Percentiles rank a stretch among this genome's conserved stretches.
Evolutionary conservation across 805 yeast genomes (phyloP).

Genomic region (Wickerhamomyces bovis): DNA sequence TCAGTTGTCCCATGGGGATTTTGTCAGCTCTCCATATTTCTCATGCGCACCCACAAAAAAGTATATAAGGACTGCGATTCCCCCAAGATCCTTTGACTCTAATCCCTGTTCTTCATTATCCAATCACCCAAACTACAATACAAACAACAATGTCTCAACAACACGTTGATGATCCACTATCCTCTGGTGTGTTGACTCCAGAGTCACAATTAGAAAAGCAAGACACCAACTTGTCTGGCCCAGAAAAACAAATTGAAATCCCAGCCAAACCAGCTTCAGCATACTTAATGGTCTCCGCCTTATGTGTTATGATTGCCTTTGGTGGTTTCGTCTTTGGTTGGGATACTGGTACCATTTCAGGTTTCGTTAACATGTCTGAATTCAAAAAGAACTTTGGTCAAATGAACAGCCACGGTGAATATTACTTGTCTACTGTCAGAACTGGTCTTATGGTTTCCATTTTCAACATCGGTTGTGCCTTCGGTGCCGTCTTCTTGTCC

Average conservation of each 20-base stretch:
- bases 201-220: conserved; percentile 13
- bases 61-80: background rate
- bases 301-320: conserved; percentile 49
- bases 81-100: background rate
- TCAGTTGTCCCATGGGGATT: conserved; percentile 4
- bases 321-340: conserved; percentile 78
- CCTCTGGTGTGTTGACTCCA: conserved; percentile 20
- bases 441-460: conserved; percentile 52
- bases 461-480: conserved; percentile 71
- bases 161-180: conserved; percentile 7
- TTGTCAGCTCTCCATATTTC: background rate
- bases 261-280: conserved; percentile 30
- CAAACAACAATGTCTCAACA: conserved; percentile 10
- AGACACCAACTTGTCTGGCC: conserved; percentile 11
- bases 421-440: conserved; percentile 45
- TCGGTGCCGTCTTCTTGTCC: conserved; percentile 61
- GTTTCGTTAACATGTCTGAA: conserved; percentile 55
- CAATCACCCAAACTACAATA: background rate
- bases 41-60: background rate
- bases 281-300: conserved; percentile 8
- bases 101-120: background rate
- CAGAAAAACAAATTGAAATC: conserved; percentile 11
- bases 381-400: conserved; percentile 54
- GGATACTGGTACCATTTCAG: conserved; percentile 78
- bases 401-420: conserved; percentile 32